These are phyloP conservation scores for Juncus inflexus DNA, from an alignment of 176 grass and related monocot species.

Conservation along the genomic window DNA sequence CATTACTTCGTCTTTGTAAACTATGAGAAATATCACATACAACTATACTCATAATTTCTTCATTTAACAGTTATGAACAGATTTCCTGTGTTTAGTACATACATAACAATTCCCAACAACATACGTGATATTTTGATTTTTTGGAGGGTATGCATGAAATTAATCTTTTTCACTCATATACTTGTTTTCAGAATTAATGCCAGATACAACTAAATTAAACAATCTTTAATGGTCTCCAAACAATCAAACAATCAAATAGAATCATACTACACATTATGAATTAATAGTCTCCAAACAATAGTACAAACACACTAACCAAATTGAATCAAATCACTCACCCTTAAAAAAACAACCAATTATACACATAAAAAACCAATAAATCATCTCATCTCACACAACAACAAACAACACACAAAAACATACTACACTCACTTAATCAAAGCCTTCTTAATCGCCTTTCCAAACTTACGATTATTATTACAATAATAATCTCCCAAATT, in stretches of 20 bases:
- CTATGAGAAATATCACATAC: too few species aligned
- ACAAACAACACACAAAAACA: conserved; percentile 6
- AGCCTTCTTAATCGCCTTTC: conserved; percentile 86
- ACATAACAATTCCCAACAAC: too few species aligned
- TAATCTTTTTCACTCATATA: neutral
- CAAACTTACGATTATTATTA: conserved; percentile 59
- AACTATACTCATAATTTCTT: too few species aligned
- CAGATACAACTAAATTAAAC: neutral
- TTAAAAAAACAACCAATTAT: too few species aligned
- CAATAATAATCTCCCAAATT: conserved; percentile 35
- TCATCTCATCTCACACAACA: neutral
- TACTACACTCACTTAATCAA: conserved; percentile 47
- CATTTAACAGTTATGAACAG: too few species aligned
- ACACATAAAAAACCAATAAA: neutral
- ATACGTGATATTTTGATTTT: too few species aligned
- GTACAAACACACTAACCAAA: too few species aligned
- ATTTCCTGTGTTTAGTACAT: too few species aligned
- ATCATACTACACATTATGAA: neutral
- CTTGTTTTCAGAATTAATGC: neutral
- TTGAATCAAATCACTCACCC: too few species aligned
- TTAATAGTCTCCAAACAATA: too few species aligned
- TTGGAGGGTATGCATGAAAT: too few species aligned
- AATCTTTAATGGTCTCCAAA: neutral
- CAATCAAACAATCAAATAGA: conserved; percentile 8
- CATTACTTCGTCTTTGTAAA: too few species aligned